Base-by-base conservation (phyloP, 345 rosid genomes). In the Arabidopsis thaliana region DNA sequence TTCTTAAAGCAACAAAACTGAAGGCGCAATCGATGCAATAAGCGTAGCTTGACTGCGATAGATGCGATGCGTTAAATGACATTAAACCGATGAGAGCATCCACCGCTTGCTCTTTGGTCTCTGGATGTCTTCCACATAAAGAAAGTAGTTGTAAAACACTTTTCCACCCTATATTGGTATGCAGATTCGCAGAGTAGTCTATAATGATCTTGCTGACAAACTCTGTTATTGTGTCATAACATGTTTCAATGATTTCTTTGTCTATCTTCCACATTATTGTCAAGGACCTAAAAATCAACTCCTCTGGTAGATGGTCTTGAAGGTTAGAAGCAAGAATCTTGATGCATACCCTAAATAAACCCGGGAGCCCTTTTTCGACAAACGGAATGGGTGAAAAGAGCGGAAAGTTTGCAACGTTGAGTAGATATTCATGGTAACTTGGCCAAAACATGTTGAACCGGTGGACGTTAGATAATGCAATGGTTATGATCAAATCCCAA, bases 181-280 rank as follows among this genome's bases (percentile, higher is more conserved):
- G 97, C 23, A 95, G 12, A 84, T 87, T 89, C 28, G 71, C 82
- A 11, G 94, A 85, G 68, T 80, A 82, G 36, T 89, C 88, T 2
- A 77, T 69, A 8, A 95, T 73, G n/a, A 95, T 83, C 78, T 75
- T 85, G 85, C 88, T 85, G 3, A 84, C 83, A 1, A 88, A 83
- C 65, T 88, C 85, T 8, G 84, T 84, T 73, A 95, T 89, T 61
- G 65, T 25, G 65, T 82, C 89, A 10, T 82, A 80, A 34, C 93
- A 89, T 1, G 91, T 85, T 6, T 95, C 96, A 0, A 95, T 91
- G 40, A 89, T 83, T 41, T 95, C 96, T 70, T 92, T 95, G 57
- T 95, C 97, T 10, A 92, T 85, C 75, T 86, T 89, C 93, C 96
- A 90, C 97, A 90, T 95, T 61, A 95, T 48, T 28, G 85, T 87